phyloP scores from a whole-genome alignment of 2,329 filamentous ascomycete species.

The Aureobasidium melanogenum region DNA sequence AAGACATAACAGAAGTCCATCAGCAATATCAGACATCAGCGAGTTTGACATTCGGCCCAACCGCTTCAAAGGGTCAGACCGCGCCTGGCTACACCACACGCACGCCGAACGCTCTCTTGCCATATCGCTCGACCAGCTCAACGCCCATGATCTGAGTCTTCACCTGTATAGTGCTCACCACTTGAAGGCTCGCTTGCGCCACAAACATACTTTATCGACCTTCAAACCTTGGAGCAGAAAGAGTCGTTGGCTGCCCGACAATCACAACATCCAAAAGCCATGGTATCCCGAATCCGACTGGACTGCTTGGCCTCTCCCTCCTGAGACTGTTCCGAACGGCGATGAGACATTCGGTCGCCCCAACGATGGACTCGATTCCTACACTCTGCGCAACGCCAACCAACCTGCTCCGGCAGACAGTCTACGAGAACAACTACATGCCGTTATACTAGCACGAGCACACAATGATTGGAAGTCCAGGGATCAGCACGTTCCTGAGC shows the following conservation, averaged over 20 bases:
- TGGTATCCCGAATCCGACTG: conserved; percentile 50
- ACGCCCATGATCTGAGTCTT: conserved; percentile 58
- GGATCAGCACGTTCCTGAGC: not conserved
- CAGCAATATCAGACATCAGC: conserved; percentile 1
- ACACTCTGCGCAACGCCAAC: conserved; percentile 44
- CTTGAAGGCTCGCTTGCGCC: conserved; percentile 46
- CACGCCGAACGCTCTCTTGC: conserved; percentile 54
- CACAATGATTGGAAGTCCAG: conserved; percentile 52
- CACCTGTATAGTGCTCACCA: conserved; percentile 75
- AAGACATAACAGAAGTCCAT: no score
- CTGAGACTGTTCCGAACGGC: conserved; percentile 51
- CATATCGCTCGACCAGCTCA: conserved; percentile 53
- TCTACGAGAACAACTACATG: conserved; percentile 63
- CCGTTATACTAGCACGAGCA: conserved; percentile 55
- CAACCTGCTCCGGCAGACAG: conserved; percentile 46
- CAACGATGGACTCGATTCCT: conserved; percentile 34
- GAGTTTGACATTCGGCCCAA: conserved; percentile 27
- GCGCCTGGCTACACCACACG: conserved; percentile 59
- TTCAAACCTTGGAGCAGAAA: conserved; percentile 31
- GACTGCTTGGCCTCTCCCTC: conserved; percentile 77
- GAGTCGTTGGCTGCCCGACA: conserved; percentile 29
- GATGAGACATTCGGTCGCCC: conserved; percentile 38
- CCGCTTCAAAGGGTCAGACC: conserved; percentile 57
- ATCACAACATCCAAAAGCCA: conserved; percentile 23
- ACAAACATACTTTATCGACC: conserved; percentile 2